Evolutionary conservation across 176 grass and related monocot genomes (phyloP).

Genomic region (Canna indica): DNA sequence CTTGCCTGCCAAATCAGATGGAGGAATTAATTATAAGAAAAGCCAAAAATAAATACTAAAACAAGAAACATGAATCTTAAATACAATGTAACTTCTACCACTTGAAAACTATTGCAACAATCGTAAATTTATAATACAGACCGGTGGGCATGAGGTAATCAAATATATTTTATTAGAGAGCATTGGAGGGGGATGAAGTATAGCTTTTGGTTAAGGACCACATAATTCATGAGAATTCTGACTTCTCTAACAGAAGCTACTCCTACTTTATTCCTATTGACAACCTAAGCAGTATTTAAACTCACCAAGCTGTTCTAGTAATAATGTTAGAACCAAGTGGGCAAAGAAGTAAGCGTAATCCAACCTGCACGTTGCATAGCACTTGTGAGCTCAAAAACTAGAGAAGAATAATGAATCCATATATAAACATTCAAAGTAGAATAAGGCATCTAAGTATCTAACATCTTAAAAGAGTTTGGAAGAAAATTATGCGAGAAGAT

Average conservation of each 20-base stretch:
- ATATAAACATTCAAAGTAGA: background rate
- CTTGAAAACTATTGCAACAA: too few species aligned
- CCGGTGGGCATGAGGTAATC: too few species aligned
- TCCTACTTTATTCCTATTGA: background rate
- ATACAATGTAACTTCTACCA: too few species aligned
- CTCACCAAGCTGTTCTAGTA: constrained; percentile 20
- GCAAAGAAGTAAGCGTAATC: constrained; percentile 10
- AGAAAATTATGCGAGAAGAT: too few species aligned
- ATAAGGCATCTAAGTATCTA: background rate
- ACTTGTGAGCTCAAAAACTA: background rate
- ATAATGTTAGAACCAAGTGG: constrained; percentile 19
- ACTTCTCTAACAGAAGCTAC: background rate
- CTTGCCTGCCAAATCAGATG: background rate
- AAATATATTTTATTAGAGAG: too few species aligned
- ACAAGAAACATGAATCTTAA: background rate
- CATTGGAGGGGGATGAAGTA: too few species aligned
- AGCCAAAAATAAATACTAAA: background rate
- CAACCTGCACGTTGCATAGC: background rate
- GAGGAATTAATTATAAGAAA: background rate
- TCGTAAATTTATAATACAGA: too few species aligned
- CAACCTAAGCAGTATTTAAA: background rate
- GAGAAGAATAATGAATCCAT: background rate
- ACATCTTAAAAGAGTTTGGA: background rate
- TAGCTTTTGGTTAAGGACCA: background rate
- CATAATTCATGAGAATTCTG: background rate